Percentiles rank a stretch among this genome's conserved stretches.
phyloP scores from a whole-genome alignment of 1,284 basidiomycete species.

The Malassezia restricta region DNA sequence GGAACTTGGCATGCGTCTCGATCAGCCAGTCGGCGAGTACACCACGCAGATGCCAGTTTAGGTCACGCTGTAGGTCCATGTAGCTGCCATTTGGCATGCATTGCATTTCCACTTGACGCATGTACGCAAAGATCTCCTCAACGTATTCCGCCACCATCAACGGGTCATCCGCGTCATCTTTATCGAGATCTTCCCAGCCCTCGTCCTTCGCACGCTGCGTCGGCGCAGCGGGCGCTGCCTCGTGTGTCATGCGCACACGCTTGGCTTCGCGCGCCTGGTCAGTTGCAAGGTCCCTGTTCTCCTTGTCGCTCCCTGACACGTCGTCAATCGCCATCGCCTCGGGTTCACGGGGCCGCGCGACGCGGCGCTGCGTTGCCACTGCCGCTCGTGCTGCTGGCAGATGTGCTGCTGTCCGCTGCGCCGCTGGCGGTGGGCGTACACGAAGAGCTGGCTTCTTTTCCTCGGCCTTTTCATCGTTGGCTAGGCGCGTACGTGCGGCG shows the following conservation, averaged over 20 bases:
- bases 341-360: conserved; percentile 42
- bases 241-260: conserved; percentile 19
- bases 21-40: conserved; percentile 95
- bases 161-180: conserved; percentile 84
- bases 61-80: conserved; percentile 38
- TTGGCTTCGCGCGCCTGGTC: conserved; percentile 20
- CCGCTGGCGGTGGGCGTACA: background rate
- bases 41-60: conserved; percentile 53
- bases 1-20: conserved; percentile 87
- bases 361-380: conserved; percentile 1
- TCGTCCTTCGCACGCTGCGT: conserved; percentile 48
- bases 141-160: conserved; percentile 96
- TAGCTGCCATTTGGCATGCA: conserved; percentile 43
- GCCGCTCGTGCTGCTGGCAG: background rate
- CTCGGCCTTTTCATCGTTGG: conserved; percentile 8
- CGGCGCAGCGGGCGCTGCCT: conserved; percentile 15
- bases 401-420: background rate
- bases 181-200: conserved; percentile 74
- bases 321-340: conserved; percentile 18
- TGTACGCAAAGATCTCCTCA: conserved; percentile 81
- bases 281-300: conserved; percentile 4
- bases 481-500: conserved; percentile 24
- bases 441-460: conserved; percentile 8
- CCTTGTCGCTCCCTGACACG: conserved; percentile 15
- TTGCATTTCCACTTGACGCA: conserved; percentile 58